Evolutionary conservation across 192 early-diverging fungal genomes (phyloP).

Genomic region (Coemansia sp.): DNA sequence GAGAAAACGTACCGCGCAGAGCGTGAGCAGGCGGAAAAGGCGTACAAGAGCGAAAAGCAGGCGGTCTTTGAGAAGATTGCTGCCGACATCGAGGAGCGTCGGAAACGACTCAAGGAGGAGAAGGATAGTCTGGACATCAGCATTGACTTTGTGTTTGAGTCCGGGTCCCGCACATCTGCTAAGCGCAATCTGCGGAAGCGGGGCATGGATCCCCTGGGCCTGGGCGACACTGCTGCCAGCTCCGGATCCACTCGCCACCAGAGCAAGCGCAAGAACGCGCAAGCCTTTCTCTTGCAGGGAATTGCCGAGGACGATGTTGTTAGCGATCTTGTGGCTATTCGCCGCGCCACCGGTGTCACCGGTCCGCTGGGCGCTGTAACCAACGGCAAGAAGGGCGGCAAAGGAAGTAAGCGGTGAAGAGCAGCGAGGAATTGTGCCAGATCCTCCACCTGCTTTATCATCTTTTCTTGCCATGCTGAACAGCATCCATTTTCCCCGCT

Average conservation of each 20-base stretch:
- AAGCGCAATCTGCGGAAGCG: slow-evolving; percentile 65
- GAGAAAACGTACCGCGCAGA: slow-evolving; percentile 33
- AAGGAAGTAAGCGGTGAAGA: slow-evolving; percentile 37
- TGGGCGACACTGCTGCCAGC: slow-evolving; percentile 16
- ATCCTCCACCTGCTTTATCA: background rate
- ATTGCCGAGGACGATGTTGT: slow-evolving; percentile 49
- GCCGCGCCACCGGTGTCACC: slow-evolving; percentile 47
- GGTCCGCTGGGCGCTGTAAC: slow-evolving; percentile 27
- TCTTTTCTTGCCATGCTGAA: background rate
- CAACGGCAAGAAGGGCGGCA: slow-evolving; percentile 45
- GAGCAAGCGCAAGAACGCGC: slow-evolving; percentile 51
- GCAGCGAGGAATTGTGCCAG: background rate
- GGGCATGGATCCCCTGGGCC: slow-evolving; percentile 48
- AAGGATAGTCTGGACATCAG: slow-evolving; percentile 80
- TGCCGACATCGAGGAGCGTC: slow-evolving; percentile 73
- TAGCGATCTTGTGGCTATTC: slow-evolving; percentile 40
- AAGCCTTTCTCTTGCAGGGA: slow-evolving; percentile 31
- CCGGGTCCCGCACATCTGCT: slow-evolving; percentile 37
- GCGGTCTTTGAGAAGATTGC: slow-evolving; percentile 74
- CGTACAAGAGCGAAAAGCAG: slow-evolving; percentile 71
- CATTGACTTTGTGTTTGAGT: slow-evolving; percentile 55
- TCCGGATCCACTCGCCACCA: slow-evolving; percentile 18
- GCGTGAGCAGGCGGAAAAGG: slow-evolving; percentile 59
- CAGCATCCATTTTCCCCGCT: background rate
- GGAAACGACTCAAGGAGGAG: slow-evolving; percentile 76